Evolutionary conservation across 106 monocot genomes (phyloP).

Genomic region (Chionographis japonica): DNA sequence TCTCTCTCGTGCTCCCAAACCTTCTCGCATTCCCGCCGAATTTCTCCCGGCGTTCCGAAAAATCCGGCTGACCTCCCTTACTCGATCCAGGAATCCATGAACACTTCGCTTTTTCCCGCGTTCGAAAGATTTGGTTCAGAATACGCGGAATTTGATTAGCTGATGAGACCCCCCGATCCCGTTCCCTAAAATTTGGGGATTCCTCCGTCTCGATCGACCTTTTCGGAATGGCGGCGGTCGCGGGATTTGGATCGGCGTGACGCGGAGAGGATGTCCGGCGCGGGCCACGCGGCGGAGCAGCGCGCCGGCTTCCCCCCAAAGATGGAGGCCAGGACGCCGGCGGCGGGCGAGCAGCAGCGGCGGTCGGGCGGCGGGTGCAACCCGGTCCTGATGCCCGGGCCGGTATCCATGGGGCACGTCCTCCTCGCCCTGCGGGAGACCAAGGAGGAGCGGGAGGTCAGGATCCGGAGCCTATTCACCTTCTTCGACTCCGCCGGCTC

Average conservation of each 20-base stretch:
- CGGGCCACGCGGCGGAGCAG: slow-evolving; percentile 10
- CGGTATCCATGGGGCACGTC: slow-evolving; percentile 75
- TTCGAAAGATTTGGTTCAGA: too few relatives aligned
- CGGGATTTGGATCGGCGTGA: neutral
- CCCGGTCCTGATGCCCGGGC: slow-evolving; percentile 53
- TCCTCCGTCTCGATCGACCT: too few relatives aligned
- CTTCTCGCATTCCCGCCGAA: too few relatives aligned
- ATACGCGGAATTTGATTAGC: too few relatives aligned
- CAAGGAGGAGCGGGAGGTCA: slow-evolving; percentile 67
- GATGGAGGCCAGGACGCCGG: slow-evolving; percentile 10
- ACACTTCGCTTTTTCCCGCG: too few relatives aligned
- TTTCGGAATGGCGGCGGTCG: neutral
- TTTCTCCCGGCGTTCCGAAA: too few relatives aligned
- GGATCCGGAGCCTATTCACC: slow-evolving; percentile 78
- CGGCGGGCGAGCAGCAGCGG: slow-evolving; percentile 2
- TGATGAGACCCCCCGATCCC: too few relatives aligned
- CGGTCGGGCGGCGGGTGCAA: slow-evolving; percentile 35
- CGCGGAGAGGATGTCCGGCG: slow-evolving; percentile 14
- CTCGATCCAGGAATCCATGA: too few relatives aligned
- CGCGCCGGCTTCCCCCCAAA: slow-evolving; percentile 15
- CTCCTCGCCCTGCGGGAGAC: slow-evolving; percentile 80
- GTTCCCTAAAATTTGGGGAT: too few relatives aligned
- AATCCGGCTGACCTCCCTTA: too few relatives aligned
- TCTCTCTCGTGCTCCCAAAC: too few relatives aligned
- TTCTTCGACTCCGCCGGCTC: slow-evolving; percentile 57